phyloP scores from a whole-genome alignment of 1,139 yeast genomes.

The Tardiomyces digboiensis region DNA sequence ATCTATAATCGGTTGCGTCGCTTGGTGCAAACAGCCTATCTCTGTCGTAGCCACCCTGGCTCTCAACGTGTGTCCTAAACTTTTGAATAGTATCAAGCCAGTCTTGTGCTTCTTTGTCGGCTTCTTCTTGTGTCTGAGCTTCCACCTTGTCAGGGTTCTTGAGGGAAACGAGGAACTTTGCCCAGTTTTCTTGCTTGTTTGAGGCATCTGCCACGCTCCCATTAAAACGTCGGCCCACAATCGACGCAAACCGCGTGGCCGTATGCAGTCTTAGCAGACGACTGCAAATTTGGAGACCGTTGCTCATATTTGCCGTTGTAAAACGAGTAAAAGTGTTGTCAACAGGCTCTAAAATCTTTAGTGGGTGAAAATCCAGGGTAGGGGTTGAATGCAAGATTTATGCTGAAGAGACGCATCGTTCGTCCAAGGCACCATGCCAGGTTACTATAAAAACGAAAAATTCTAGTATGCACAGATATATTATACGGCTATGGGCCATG shows the following conservation, averaged over 20 bases:
- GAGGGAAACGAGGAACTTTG: not conserved
- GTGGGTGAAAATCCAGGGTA: too few relatives aligned
- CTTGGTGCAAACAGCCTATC: conserved; percentile 23
- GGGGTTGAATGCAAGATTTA: too few relatives aligned
- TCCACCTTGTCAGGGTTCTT: not conserved
- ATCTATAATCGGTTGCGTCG: not conserved
- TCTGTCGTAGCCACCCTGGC: conserved; percentile 25
- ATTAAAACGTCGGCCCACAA: not conserved
- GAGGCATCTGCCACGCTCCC: not conserved
- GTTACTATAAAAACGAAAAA: too few relatives aligned
- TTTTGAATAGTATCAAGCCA: conserved; percentile 56
- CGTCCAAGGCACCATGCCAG: too few relatives aligned
- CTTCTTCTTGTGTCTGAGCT: conserved; percentile 8
- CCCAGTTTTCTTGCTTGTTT: not conserved
- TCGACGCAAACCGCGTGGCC: not conserved
- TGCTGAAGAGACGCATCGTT: too few relatives aligned
- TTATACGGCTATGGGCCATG: not conserved
- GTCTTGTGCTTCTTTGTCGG: conserved; percentile 52
- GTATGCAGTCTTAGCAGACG: not conserved
- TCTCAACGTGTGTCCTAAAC: conserved; percentile 38
- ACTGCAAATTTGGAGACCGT: not conserved
- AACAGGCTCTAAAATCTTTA: too few relatives aligned
- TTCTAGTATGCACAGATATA: not conserved
- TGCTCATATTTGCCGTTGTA: not conserved
- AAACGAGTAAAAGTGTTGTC: too few relatives aligned